Conservation (phyloP, 2,329 filamentous ascomycete species). For the Alternaria brassicicola region DNA sequence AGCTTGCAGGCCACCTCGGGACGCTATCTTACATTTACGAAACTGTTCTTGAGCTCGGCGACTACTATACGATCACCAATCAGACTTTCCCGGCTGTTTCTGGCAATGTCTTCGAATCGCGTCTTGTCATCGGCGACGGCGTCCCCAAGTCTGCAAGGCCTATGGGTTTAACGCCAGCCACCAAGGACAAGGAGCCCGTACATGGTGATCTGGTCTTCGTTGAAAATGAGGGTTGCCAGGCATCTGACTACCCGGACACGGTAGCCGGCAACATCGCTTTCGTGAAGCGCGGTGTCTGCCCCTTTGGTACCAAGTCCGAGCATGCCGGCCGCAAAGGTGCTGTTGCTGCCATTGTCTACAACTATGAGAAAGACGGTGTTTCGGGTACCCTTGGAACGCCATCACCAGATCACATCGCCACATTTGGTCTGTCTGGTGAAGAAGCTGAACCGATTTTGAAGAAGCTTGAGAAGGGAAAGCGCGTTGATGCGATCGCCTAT, state of each 20-base stretch:
- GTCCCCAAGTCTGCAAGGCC: slow-evolving; percentile 45
- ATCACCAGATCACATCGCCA: slow-evolving; percentile 65
- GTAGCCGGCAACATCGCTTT: slow-evolving; percentile 72
- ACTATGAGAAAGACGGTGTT: slow-evolving; percentile 67
- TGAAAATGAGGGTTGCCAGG: slow-evolving; percentile 42
- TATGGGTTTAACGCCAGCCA: slow-evolving; percentile 47
- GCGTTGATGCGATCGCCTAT: slow-evolving; percentile 52
- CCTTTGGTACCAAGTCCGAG: slow-evolving; percentile 75
- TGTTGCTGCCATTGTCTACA: slow-evolving; percentile 75
- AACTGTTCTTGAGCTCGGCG: slow-evolving; percentile 44
- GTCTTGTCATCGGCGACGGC: slow-evolving; percentile 42
- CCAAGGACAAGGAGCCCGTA: slow-evolving; percentile 47
- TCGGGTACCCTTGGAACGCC: slow-evolving; percentile 73
- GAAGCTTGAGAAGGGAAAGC: slow-evolving; percentile 59
- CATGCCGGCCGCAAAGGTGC: slow-evolving; percentile 74
- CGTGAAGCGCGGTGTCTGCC: slow-evolving; percentile 72
- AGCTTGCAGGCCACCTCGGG: slow-evolving; percentile 38
- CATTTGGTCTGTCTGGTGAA: slow-evolving; percentile 69
- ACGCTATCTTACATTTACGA: slow-evolving; percentile 50
- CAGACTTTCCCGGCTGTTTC: slow-evolving; percentile 47
- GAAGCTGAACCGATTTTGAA: slow-evolving; percentile 61
- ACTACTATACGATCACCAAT: slow-evolving; percentile 50
- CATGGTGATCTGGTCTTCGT: slow-evolving; percentile 44
- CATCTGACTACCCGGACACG: slow-evolving; percentile 65
- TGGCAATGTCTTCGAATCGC: slow-evolving; percentile 46